Evolutionary conservation across 306 rosid genomes (phyloP), one percentile per base, ranked within the genome.

Genomic region (Potentilla sterilis): DNA sequence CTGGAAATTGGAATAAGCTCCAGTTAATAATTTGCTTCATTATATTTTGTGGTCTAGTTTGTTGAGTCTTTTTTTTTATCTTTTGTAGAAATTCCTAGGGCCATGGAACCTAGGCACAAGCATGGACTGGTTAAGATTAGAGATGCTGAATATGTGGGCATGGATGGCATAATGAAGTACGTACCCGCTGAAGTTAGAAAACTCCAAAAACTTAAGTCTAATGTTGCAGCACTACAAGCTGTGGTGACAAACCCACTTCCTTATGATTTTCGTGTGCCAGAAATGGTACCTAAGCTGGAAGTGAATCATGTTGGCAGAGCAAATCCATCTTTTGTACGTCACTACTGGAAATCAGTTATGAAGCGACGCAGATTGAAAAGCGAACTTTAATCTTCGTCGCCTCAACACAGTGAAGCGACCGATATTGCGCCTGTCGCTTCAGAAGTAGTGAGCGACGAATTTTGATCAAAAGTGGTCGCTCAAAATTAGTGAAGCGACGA

Each of bases 211-310:
- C 91, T 95, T 38, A 86, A 51, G 81, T 84, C 80, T 22, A 87
- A 97, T 85, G 72, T 81, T 69, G 65, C 65, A 66, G 96, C 89
- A 80, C 66, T 92, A 69, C 77, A 63, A 72, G 83, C 85, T 21
- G n/a, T n/a, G n/a, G 93, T 92, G 69, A 86, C 71, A 9, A 97
- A 92, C 77, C 93, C 98, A 63, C 96, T 94, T 81, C 96, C 95
- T 7, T 86, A 80, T 71, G 88, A 89, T 9, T 76, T 95, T 65
- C 87, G 46, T 10, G 38, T 34, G 32, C 81, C 97, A 22, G 92
- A 87, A 51, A 74, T 72, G 49, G 49, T 87, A 74, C 72, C 87
- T 4, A 61, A 86, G 15, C 74, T 87, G 81, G 89, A 75, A 47
- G 55, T 62, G 40, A 67, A 22, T 57, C 69, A 41, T 34, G 85